These are phyloP conservation scores for Perilla frutescens DNA, from an alignment of 257 asterid species.

Conservation along the genomic window DNA sequence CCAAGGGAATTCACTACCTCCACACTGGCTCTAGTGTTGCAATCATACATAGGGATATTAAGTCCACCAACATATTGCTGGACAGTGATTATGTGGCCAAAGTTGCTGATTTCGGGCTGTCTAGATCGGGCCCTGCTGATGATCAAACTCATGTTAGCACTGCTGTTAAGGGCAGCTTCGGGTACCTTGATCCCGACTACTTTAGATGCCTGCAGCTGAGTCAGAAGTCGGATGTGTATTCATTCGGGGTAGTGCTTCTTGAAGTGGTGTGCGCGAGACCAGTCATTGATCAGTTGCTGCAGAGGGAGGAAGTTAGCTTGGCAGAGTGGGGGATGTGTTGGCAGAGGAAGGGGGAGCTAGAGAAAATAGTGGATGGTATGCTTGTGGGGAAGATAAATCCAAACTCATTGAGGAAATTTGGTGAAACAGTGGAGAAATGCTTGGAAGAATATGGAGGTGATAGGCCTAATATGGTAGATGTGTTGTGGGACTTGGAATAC, in stretches of 20 bases:
- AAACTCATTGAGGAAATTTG: slow-evolving; percentile 51
- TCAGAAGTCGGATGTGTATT: slow-evolving; percentile 60
- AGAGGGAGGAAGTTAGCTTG: slow-evolving; percentile 51
- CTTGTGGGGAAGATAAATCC: slow-evolving; percentile 53
- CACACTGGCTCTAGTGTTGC: slow-evolving; percentile 48
- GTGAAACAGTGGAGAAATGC: slow-evolving; percentile 55
- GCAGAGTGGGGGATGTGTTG: slow-evolving; percentile 60
- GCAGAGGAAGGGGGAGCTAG: slow-evolving; percentile 47
- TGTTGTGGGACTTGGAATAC: slow-evolving; percentile 68
- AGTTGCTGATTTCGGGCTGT: slow-evolving; percentile 66
- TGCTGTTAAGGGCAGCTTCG: slow-evolving; percentile 60
- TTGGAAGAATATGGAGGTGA: slow-evolving; percentile 50
- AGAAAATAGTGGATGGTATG: slow-evolving; percentile 50
- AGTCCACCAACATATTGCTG: slow-evolving; percentile 67
- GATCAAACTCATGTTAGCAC: slow-evolving; percentile 54
- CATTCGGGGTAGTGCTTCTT: slow-evolving; percentile 70
- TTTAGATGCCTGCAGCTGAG: slow-evolving; percentile 42
- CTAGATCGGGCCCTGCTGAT: slow-evolving; percentile 37
- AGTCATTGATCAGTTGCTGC: slow-evolving; percentile 40
- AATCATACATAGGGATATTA: slow-evolving; percentile 62
- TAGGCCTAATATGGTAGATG: slow-evolving; percentile 59
- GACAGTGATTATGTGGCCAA: slow-evolving; percentile 58
- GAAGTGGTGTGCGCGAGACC: slow-evolving; percentile 66
- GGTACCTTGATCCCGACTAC: slow-evolving; percentile 66
- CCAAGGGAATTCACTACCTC: slow-evolving; percentile 58